Percentiles rank a stretch among this genome's conserved stretches.
Evolutionary conservation across 2,329 filamentous ascomycete species (phyloP).

Genomic region (Arthrobotrys megalospora): DNA sequence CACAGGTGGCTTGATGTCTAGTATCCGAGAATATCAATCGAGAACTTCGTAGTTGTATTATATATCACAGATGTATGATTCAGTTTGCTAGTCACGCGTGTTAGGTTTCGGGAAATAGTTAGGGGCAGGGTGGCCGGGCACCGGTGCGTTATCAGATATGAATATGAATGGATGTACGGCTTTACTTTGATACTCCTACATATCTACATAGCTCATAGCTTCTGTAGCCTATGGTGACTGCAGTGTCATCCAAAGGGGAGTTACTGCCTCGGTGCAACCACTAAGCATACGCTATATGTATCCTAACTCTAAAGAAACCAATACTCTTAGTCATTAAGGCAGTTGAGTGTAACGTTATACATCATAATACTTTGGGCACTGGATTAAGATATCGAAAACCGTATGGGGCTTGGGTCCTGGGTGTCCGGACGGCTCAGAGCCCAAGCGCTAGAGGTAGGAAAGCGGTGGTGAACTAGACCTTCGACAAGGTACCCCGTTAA

Average conservation of each 20-base stretch:
- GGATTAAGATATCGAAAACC: background rate
- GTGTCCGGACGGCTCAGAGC: background rate
- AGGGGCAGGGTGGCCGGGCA: too few species aligned
- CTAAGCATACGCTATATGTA: background rate
- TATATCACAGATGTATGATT: too few species aligned
- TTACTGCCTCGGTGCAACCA: too few species aligned
- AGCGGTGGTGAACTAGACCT: background rate
- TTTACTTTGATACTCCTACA: too few species aligned
- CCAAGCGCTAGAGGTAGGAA: background rate
- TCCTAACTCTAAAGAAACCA: background rate
- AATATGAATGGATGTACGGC: too few species aligned
- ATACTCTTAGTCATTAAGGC: constrained; percentile 1
- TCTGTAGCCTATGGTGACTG: too few species aligned
- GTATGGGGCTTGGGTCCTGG: background rate
- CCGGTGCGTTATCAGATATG: too few species aligned
- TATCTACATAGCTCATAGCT: too few species aligned
- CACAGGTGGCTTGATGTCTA: constrained; percentile 14
- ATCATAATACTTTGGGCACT: background rate
- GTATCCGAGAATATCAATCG: background rate
- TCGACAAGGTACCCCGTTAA: background rate
- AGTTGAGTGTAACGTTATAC: constrained; percentile 13
- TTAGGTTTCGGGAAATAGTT: too few species aligned
- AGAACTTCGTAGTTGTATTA: background rate
- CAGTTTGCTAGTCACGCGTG: too few species aligned
- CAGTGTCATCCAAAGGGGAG: too few species aligned